Conservation (phyloP, 2,329 filamentous ascomycete genomes). For the Magnaporthiopsis poae region DNA sequence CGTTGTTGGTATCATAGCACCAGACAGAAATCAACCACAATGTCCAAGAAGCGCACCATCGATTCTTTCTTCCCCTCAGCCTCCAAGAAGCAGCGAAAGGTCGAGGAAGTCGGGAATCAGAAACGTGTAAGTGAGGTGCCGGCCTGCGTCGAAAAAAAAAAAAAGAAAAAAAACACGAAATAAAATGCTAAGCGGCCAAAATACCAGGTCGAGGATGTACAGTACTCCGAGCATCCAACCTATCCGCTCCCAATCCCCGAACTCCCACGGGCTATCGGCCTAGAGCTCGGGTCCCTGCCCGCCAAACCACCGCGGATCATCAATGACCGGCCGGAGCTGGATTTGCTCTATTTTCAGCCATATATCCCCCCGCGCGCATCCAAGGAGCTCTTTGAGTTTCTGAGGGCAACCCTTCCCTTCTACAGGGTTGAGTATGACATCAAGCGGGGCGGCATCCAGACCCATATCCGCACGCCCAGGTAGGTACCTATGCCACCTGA, state of each 20-base stretch:
- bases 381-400: slow-evolving; percentile 56
- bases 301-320: slow-evolving; percentile 45
- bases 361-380: slow-evolving; percentile 52
- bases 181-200: too few relatives aligned
- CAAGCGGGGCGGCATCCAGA: slow-evolving; percentile 52
- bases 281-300: slow-evolving; percentile 35
- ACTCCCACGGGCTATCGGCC: slow-evolving; percentile 29
- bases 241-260: slow-evolving; percentile 43
- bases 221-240: slow-evolving; percentile 29
- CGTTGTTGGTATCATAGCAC: too few relatives aligned
- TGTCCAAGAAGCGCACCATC: slow-evolving; percentile 50
- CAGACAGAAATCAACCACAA: slow-evolving; percentile 10
- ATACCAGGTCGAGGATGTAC: too few relatives aligned
- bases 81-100: slow-evolving; percentile 29
- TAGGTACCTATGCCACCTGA: slow-evolving; percentile 14
- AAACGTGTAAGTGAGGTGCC: neutral
- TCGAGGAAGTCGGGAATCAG: slow-evolving; percentile 10
- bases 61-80: slow-evolving; percentile 57
- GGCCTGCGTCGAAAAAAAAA: neutral
- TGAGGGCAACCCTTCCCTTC: slow-evolving; percentile 62
- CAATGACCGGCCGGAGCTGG: slow-evolving; percentile 58
- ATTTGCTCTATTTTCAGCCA: slow-evolving; percentile 66
- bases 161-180: too few relatives aligned
- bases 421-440: slow-evolving; percentile 68
- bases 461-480: slow-evolving; percentile 48